Evolutionary conservation across 2,329 filamentous ascomycete species (phyloP).

Genomic region (Fusarium sp.): DNA sequence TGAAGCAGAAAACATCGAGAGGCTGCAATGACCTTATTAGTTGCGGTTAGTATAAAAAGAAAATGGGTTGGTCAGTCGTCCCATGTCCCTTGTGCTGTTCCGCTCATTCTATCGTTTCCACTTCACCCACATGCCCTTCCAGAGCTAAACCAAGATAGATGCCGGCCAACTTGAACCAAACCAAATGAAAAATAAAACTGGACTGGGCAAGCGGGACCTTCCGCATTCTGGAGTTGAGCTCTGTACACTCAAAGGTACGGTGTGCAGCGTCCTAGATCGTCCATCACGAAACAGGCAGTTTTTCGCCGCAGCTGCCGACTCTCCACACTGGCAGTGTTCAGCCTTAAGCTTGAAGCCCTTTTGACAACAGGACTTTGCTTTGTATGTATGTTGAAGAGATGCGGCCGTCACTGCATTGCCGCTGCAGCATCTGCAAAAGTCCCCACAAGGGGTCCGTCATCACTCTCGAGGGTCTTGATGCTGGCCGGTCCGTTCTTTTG

Average conservation of each 20-base stretch:
- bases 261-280: conserved; percentile 13
- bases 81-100: conserved; percentile 14
- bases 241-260: conserved; percentile 19
- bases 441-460: conserved; percentile 63
- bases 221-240: not conserved
- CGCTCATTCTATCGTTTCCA: conserved; percentile 31
- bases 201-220: conserved; percentile 14
- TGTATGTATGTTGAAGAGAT: not conserved
- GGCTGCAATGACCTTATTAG: conserved; percentile 19
- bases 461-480: conserved; percentile 51
- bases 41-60: conserved; percentile 26
- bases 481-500: conserved; percentile 54
- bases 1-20: conserved; percentile 9
- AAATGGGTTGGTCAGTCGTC: conserved; percentile 13
- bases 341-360: conserved; percentile 3
- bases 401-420: conserved; percentile 56
- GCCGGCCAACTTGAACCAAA: conserved; percentile 5
- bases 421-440: conserved; percentile 71
- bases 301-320: conserved; percentile 18
- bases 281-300: conserved; percentile 9
- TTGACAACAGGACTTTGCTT: not conserved
- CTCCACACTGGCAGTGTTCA: not conserved
- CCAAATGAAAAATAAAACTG: not conserved
- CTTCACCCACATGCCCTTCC: conserved; percentile 16
- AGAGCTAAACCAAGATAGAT: conserved; percentile 13